Base-by-base conservation (phyloP, 305 asterid genomes). In the Withania somnifera region DNA sequence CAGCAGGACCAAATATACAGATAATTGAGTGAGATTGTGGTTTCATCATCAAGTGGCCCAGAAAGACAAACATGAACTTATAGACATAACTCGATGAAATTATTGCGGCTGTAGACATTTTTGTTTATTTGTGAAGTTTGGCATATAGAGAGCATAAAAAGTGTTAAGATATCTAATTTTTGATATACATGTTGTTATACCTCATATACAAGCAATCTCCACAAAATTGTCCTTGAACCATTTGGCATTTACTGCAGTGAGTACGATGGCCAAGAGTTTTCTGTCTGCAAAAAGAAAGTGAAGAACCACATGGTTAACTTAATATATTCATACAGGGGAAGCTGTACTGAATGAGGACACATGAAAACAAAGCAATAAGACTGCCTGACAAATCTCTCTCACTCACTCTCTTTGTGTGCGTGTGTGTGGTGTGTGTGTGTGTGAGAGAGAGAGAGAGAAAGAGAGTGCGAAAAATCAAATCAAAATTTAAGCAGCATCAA, bases 201-300 rank as follows among this genome's bases (percentile, higher is more conserved):
- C 98, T 94, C 98, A 94, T 94, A 83, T 87, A 96, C 77, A 96
- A 89, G 90, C 98, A 96, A 86, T 94, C 99, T 80, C 99, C 99
- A 86, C 98, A 96, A 87, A 96, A 96, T 86, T 96, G 99, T 53
- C 99, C 98, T 82, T 93, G 99, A 61, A 92, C 93, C 93, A 92
- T 77, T 85, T 81, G 86, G 89, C 98, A 94, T 75, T 85, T 38
- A 90, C 92, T 63, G 89, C 98, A 96, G 81, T 87, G 90, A 45
- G 98, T 96, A 53, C 95, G 98, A 73, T 87, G 91, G 40, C 98
- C 99, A 67, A 94, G 95, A 14, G 99, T 92, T 87, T 96, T 96
- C 88, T 93, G 98, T 93, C 98, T 96, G 94, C 86, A 89, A 81
- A 40, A 84, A 82, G 20, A 73, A 40, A 52, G 24, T 9, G 56